Conservation (phyloP, 2,329 filamentous ascomycete genomes). For the Cytospora piceicola region DNA sequence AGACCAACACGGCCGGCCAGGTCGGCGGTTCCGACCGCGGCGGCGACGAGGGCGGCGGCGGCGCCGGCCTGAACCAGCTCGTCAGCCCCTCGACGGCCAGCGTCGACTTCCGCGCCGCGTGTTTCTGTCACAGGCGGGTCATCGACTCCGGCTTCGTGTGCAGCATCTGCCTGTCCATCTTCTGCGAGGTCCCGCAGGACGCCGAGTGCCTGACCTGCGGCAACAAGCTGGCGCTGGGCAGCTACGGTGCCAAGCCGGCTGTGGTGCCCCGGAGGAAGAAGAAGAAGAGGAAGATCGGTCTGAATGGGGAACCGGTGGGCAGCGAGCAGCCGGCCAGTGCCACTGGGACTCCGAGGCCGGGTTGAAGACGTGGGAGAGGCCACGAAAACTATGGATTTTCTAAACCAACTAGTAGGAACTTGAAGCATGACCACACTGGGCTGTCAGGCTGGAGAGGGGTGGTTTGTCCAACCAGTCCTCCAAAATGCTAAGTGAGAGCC, state of each 20-base stretch:
- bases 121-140: slow-evolving; percentile 91
- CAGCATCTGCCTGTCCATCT: slow-evolving; percentile 94
- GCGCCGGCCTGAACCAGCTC: slow-evolving; percentile 53
- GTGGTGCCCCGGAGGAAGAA: slow-evolving; percentile 73
- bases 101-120: slow-evolving; percentile 97
- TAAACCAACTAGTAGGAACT: background rate
- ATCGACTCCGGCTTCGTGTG: slow-evolving; percentile 95
- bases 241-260: slow-evolving; percentile 76
- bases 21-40: slow-evolving; percentile 25
- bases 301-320: slow-evolving; percentile 52
- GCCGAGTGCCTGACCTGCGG: slow-evolving; percentile 83
- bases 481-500: background rate
- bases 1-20: slow-evolving; percentile 32
- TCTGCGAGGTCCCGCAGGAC: slow-evolving; percentile 68
- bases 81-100: slow-evolving; percentile 80
- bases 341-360: slow-evolving; percentile 60
- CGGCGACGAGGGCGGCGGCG: slow-evolving; percentile 37
- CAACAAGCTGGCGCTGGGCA: slow-evolving; percentile 74
- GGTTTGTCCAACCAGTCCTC: background rate
- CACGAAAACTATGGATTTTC: background rate
- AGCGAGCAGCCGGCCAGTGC: slow-evolving; percentile 61
- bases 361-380: slow-evolving; percentile 5
- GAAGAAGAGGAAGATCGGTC: slow-evolving; percentile 64
- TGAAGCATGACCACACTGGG: background rate
- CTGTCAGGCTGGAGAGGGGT: too few relatives aligned